Percentiles rank a stretch among this genome's conserved stretches.
Evolutionary conservation across 1,284 basidiomycete genomes (phyloP).

Genomic region (Sporisorium iseilematis-ciliati): DNA sequence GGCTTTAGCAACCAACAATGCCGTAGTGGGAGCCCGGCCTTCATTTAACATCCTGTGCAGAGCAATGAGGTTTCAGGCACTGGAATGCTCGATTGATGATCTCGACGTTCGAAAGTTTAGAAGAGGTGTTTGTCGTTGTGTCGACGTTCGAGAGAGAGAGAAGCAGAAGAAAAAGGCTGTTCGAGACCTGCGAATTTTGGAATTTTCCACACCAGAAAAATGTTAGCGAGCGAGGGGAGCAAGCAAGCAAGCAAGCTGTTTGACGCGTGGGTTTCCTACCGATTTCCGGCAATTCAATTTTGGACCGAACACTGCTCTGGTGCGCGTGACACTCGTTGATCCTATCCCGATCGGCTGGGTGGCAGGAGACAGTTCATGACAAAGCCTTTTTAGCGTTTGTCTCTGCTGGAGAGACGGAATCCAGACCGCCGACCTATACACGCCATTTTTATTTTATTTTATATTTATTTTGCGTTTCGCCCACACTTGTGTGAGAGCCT

Average conservation of each 20-base stretch:
- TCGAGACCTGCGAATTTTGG: no score
- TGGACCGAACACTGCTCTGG: not conserved
- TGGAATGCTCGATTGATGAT: not conserved
- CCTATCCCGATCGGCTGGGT: slow-evolving; percentile 2
- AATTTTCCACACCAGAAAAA: no score
- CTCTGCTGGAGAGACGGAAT: not conserved
- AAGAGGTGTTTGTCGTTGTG: no score
- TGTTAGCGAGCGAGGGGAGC: no score
- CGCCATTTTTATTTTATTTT: not conserved
- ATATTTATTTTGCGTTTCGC: no score
- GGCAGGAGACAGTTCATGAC: not conserved
- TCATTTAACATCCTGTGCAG: not conserved
- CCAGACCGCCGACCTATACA: slow-evolving; percentile 6
- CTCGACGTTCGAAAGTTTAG: not conserved
- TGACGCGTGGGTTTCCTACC: not conserved
- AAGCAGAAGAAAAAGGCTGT: not conserved
- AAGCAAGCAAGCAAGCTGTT: no score
- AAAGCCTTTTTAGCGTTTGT: slow-evolving; percentile 6
- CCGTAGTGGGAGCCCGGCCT: not conserved
- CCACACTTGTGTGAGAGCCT: no score
- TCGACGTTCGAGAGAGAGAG: not conserved
- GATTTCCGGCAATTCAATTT: not conserved
- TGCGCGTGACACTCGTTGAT: not conserved
- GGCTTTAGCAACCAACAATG: not conserved
- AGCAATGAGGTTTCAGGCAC: not conserved